Evolutionary conservation across 345 rosid species (phyloP).

Genomic region (Pelargonium nanum): DNA sequence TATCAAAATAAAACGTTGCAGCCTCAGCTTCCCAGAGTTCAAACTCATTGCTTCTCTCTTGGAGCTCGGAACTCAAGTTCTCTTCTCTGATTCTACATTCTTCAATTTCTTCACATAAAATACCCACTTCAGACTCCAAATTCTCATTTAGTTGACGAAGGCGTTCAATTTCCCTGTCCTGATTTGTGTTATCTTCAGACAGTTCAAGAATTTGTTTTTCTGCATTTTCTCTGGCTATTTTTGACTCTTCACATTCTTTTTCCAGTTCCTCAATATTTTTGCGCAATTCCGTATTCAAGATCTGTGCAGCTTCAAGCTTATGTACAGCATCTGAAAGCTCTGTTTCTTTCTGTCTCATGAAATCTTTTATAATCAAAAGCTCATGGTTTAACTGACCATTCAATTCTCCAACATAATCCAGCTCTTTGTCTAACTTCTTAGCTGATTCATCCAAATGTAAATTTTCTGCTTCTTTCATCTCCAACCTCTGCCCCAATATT

Average conservation of each 20-base stretch:
- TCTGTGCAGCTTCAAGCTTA: slow-evolving; percentile 52
- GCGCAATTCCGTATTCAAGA: slow-evolving; percentile 40
- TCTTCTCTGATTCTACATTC: slow-evolving; percentile 46
- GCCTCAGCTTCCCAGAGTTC: slow-evolving; percentile 93
- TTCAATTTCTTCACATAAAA: slow-evolving; percentile 36
- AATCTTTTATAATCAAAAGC: slow-evolving; percentile 37
- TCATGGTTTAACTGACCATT: slow-evolving; percentile 50
- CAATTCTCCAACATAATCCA: slow-evolving; percentile 41
- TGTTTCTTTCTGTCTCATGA: slow-evolving; percentile 38
- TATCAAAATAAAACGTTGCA: slow-evolving; percentile 74
- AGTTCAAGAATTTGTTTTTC: slow-evolving; percentile 39
- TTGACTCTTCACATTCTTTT: slow-evolving; percentile 46
- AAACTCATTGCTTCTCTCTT: slow-evolving; percentile 62
- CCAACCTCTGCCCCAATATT: slow-evolving; percentile 36
- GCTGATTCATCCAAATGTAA: slow-evolving; percentile 31
- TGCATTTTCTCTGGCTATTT: slow-evolving; percentile 20
- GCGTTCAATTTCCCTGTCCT: slow-evolving; percentile 35
- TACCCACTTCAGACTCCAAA: slow-evolving; percentile 39
- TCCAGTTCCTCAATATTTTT: slow-evolving; percentile 53
- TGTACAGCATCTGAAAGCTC: slow-evolving; percentile 61
- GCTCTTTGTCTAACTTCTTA: slow-evolving; percentile 41
- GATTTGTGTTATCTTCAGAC: slow-evolving; percentile 24
- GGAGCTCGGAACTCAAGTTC: slow-evolving; percentile 61
- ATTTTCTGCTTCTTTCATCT: slow-evolving; percentile 37
- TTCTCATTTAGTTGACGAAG: slow-evolving; percentile 39